A percentile compares a stretch with the other conserved stretches of the same genome.
These are phyloP conservation scores for Globisporangium cederbergense DNA, from an alignment of 352 stramenopile species.

Conservation along the genomic window DNA sequence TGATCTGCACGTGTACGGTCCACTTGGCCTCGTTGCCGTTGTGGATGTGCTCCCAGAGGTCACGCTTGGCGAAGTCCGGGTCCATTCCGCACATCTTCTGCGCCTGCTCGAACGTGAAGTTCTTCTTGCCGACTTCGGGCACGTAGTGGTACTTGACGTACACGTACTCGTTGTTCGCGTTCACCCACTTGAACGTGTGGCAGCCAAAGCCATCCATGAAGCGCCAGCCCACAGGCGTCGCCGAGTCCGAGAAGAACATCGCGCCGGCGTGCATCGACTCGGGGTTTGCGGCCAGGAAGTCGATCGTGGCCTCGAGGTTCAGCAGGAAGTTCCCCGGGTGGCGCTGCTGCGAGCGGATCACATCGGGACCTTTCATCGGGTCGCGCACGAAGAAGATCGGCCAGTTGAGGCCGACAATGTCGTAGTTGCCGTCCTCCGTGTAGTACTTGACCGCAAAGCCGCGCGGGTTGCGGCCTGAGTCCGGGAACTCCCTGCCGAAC, in stretches of 20 bases:
- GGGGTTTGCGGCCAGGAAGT: slow-evolving; percentile 86
- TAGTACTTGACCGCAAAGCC: slow-evolving; percentile 94
- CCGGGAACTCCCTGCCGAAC: slow-evolving; percentile 61
- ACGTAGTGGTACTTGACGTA: slow-evolving; percentile 95
- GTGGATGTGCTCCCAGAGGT: slow-evolving; percentile 89
- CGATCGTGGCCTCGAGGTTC: slow-evolving; percentile 84
- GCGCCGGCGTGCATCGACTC: slow-evolving; percentile 86
- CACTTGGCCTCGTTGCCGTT: slow-evolving; percentile 75
- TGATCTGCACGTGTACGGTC: slow-evolving; percentile 91
- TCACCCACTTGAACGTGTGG: slow-evolving; percentile 92
- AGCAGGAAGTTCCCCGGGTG: slow-evolving; percentile 83
- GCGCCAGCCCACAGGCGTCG: slow-evolving; percentile 82
- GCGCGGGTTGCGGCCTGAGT: slow-evolving; percentile 84
- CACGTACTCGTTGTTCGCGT: slow-evolving; percentile 57
- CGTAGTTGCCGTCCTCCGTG: slow-evolving; percentile 92
- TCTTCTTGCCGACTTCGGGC: slow-evolving; percentile 86
- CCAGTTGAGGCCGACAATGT: slow-evolving; percentile 91
- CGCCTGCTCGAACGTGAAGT: slow-evolving; percentile 78
- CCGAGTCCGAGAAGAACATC: slow-evolving; percentile 87
- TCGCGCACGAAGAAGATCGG: slow-evolving; percentile 94
- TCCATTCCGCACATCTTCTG: slow-evolving; percentile 57
- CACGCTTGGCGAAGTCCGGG: slow-evolving; percentile 87
- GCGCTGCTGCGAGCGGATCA: slow-evolving; percentile 92
- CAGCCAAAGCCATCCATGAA: slow-evolving; percentile 92
- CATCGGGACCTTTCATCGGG: slow-evolving; percentile 86